Conservation (phyloP, 1,139 yeast genomes). For the Suhomyces bribrorum region DNA sequence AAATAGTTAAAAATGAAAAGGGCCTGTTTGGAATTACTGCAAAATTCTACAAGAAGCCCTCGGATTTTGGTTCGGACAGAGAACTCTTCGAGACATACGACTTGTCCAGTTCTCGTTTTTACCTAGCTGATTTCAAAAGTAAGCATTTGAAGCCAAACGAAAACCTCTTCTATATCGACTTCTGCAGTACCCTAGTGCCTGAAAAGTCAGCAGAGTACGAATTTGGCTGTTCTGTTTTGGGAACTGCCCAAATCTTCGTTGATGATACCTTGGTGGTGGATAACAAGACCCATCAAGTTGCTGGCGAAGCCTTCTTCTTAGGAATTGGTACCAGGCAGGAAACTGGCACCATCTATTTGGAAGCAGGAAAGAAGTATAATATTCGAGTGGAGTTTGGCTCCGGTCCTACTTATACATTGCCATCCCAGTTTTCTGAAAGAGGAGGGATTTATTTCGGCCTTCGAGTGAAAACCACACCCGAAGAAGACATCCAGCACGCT, state of each 20-base stretch:
- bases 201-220: conserved; percentile 50
- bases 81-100: conserved; percentile 7
- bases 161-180: conserved; percentile 36
- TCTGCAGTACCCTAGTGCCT: conserved; percentile 45
- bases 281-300: conserved; percentile 52
- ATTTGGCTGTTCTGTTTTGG: conserved; percentile 52
- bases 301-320: conserved; percentile 47
- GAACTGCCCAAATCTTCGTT: conserved; percentile 57
- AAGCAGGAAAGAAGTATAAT: conserved; percentile 44
- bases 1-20: conserved; percentile 18
- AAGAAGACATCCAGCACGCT: conserved; percentile 38
- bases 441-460: conserved; percentile 39
- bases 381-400: conserved; percentile 55
- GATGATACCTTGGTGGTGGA: conserved; percentile 57
- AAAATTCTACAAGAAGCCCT: conserved; percentile 40
- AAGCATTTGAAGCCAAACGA: conserved; percentile 5
- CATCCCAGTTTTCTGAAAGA: conserved; percentile 20
- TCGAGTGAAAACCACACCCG: conserved; percentile 22
- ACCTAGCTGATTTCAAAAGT: conserved; percentile 12
- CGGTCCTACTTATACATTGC: conserved; percentile 41
- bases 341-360: conserved; percentile 36
- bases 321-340: conserved; percentile 56
- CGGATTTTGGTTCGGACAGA: conserved; percentile 20
- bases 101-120: conserved; percentile 6
- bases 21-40: conserved; percentile 45